These are phyloP conservation scores for Entomortierella chlamydospora DNA, from an alignment of 192 early-diverging fungal genomes.

Conservation along the genomic window DNA sequence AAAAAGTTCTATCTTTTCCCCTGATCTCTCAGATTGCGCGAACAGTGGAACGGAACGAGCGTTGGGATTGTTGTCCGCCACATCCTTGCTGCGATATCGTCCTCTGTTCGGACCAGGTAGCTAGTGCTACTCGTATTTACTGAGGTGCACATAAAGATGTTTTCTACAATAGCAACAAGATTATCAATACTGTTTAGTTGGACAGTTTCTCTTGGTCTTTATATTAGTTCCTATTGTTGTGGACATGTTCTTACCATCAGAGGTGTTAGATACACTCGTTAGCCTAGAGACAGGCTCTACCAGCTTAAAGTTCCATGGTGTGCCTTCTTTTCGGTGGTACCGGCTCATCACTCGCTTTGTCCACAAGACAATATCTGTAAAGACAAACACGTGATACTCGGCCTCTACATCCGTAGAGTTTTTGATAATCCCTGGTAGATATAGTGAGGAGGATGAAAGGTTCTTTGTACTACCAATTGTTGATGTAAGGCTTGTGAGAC, in stretches of 20 bases:
- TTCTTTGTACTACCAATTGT: slow-evolving; percentile 22
- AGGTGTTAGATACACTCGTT: slow-evolving; percentile 40
- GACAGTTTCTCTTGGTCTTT: too few species aligned
- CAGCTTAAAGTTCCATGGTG: slow-evolving; percentile 48
- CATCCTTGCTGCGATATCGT: slow-evolving; percentile 42
- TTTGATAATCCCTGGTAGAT: slow-evolving; percentile 43
- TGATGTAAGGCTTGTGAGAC: slow-evolving; percentile 25
- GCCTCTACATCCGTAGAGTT: slow-evolving; percentile 45
- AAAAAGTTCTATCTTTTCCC: slow-evolving; percentile 1
- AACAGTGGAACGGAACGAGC: slow-evolving; percentile 47
- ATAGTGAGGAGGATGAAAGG: slow-evolving; percentile 32
- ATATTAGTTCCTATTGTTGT: too few species aligned
- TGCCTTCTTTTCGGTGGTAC: slow-evolving; percentile 46
- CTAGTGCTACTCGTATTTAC: slow-evolving; percentile 46
- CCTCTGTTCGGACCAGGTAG: slow-evolving; percentile 45
- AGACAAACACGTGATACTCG: slow-evolving; percentile 51
- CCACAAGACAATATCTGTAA: slow-evolving; percentile 51
- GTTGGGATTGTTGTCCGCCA: slow-evolving; percentile 47
- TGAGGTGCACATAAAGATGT: slow-evolving; percentile 37
- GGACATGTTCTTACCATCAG: slow-evolving; percentile 26
- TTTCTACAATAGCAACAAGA: slow-evolving; percentile 19
- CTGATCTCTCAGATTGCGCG: slow-evolving; percentile 28
- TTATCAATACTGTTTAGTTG: too few species aligned
- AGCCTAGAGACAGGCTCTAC: slow-evolving; percentile 44
- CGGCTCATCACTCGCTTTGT: slow-evolving; percentile 52